These are phyloP conservation scores for Fusarium dimerum DNA, from an alignment of 2,329 filamentous ascomycete species.

Conservation along the genomic window DNA sequence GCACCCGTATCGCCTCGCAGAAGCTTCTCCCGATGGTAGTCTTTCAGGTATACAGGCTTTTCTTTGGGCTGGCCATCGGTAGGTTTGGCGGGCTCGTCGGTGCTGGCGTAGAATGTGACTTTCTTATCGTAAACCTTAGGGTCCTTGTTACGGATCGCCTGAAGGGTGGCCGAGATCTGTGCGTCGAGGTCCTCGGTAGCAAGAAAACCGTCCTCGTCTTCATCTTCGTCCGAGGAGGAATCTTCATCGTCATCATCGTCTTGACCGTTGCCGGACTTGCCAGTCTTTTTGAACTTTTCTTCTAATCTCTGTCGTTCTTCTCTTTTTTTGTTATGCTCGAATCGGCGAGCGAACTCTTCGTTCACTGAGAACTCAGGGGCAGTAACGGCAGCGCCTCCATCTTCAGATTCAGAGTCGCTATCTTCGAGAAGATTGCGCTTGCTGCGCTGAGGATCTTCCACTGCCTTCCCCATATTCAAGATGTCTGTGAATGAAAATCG, in stretches of 20 bases:
- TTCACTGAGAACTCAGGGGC: constrained; percentile 75
- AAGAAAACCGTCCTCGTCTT: constrained; percentile 88
- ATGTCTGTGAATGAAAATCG: not conserved
- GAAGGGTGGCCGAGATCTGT: constrained; percentile 82
- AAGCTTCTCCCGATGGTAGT: constrained; percentile 93
- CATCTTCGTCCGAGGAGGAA: constrained; percentile 76
- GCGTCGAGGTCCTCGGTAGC: constrained; percentile 83
- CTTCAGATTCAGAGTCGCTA: constrained; percentile 50
- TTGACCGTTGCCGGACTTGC: constrained; percentile 47
- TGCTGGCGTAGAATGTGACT: constrained; percentile 74
- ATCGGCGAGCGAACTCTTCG: constrained; percentile 82
- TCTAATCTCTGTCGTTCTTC: constrained; percentile 83
- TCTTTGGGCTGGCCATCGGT: constrained; percentile 61
- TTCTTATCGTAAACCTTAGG: constrained; percentile 84
- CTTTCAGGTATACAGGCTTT: constrained; percentile 81
- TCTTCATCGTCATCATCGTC: constrained; percentile 57
- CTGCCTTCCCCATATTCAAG: constrained; percentile 17
- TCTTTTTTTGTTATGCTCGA: constrained; percentile 96
- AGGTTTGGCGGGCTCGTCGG: constrained; percentile 48
- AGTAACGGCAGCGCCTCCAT: constrained; percentile 42
- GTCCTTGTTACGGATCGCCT: constrained; percentile 88
- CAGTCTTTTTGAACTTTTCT: constrained; percentile 70
- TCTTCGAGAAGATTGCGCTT: constrained; percentile 59
- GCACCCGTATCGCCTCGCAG: constrained; percentile 67
- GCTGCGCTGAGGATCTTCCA: constrained; percentile 36